Evolutionary conservation across 768 basidiomycete species (phyloP).

Genomic region (Crassisporium funariophilum): DNA sequence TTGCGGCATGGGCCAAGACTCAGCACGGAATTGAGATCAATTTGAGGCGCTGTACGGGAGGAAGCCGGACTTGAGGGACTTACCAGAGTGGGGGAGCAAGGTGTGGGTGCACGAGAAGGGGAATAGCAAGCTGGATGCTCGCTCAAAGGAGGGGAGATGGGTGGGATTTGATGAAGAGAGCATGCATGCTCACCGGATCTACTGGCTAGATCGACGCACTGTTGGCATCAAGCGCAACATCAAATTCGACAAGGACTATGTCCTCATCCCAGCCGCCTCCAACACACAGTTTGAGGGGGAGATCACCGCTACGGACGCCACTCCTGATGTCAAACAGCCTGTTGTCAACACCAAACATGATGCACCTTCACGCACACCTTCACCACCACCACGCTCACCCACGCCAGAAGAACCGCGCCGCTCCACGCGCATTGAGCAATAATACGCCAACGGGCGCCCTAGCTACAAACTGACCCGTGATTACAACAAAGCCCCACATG

Average conservation of each 20-base stretch:
- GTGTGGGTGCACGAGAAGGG: conserved; percentile 18
- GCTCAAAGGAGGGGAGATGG: conserved; percentile 27
- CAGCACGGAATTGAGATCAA: no score
- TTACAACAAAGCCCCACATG: background rate
- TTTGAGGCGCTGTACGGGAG: conserved; percentile 2
- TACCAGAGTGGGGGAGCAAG: conserved; percentile 6
- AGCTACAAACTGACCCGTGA: background rate
- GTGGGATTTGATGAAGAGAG: conserved; percentile 33
- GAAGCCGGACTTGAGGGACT: conserved; percentile 2
- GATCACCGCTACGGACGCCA: conserved; percentile 3
- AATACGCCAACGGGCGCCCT: background rate
- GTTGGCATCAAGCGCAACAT: conserved; percentile 34
- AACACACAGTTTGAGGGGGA: conserved; percentile 24
- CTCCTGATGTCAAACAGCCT: background rate
- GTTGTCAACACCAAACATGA: conserved; percentile 6
- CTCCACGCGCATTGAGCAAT: conserved; percentile 1
- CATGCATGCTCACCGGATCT: conserved; percentile 29
- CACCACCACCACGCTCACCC: conserved; percentile 6
- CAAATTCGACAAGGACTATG: conserved; percentile 18
- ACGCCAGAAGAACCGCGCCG: conserved; percentile 5
- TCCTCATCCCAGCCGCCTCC: conserved; percentile 4
- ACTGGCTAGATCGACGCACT: conserved; percentile 17
- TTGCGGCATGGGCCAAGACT: conserved; percentile 25
- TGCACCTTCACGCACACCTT: background rate
- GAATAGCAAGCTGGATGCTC: conserved; percentile 24